Evolutionary conservation across 2,329 filamentous ascomycete species (phyloP), one percentile per base, ranked within the genome.

Genomic region (Chrysoporthe austroafricana): DNA sequence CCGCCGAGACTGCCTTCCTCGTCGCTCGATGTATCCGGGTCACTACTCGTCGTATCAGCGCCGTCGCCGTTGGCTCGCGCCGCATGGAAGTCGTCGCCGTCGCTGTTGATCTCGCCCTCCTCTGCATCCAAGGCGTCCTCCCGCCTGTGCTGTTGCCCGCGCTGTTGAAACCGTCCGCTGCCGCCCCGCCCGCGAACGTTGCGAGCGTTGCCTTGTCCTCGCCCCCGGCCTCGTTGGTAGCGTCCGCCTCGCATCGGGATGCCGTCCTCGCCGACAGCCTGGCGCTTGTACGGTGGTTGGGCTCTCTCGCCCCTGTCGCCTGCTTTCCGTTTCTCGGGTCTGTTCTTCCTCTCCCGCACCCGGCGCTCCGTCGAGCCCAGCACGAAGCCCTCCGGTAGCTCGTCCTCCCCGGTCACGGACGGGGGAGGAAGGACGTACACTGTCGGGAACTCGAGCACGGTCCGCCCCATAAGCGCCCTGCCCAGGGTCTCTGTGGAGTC

Each of bases 381-480:
- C 0, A 70, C 54, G 58, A 71, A 73, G 0, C 73, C 74, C 1
- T 69, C 50, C 0, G 76, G 75, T n/a, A 77, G 66, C 56, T 26
- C 18, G 16, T 26, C 13, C 46, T 6, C 44, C 63, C 1, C 44
- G 54, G 8, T 26, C 3, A 14, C 26, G 1, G 46, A 16, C 11
- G 32, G 16, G 21, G 72, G 70, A 0, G 82, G 77, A 8, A 91
- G 79, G 5, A 86, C 84, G 73, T 90, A 88, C 14, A 94, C 82
- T 0, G 90, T 93, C 1, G 91, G 91, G 69, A 89, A 94, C 73
- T 94, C 91, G 7, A 93, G 79, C 0, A 94, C 82, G 0, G 83
- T 84, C 43, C 84, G 85, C 9, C 84, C 82, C n/a, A 77, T 77
- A 0, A 94, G 82, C 7, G 81, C 80, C 1, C 82, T 78, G 1